Evolutionary conservation across 2,329 filamentous ascomycete species (phyloP), one percentile per base, ranked within the genome.

Genomic region (Trichoderma pleuroti): DNA sequence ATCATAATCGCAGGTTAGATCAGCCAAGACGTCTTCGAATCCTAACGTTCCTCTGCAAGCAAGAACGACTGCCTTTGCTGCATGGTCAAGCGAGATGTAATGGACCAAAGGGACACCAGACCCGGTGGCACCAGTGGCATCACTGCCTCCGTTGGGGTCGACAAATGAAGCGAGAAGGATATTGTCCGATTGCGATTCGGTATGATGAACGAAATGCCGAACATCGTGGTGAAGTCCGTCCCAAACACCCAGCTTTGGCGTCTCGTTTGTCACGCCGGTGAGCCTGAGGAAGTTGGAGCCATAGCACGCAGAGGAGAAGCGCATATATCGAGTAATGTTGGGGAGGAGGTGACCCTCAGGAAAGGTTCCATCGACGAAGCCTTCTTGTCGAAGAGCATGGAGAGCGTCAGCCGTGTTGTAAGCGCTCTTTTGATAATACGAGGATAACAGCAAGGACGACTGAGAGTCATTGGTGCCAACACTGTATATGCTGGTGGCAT

Each of bases 1-100:
- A 74, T 92, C 90, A 73, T 92, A 93, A 60, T 92, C 91, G 78
- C 91, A 93, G 34, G 90, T 90, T 86, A 93, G 88, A 75, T 93
- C 91, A 0, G 90, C 90, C 42, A 93, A 81, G 28, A 93, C 87
- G 76, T 93, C 91, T 75, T 93, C 91, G 72, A 93, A 92, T 0
- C 91, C 91, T 49, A 92, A 83, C 0, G 91, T 93, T 2, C 91
- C 91, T 46, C 91, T 86, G 64, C 91, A 91, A 1, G 90, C 90
- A n/a, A 93, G 82, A 0, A 93, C 90, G 0, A 93, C 88, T 0
- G 91, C 90, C 75, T 89, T 90, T 2, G 90, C 90, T 65, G 90
- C 88, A 75, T 92, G 90, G 74, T 93, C 91, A 0, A 93, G 81
- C 2, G 90, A 90, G 42, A 93, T 87, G 74, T 92, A 93, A 78